These are phyloP conservation scores for Phytophthora constricta DNA, from an alignment of 352 stramenopile genomes.

Conservation along the genomic window DNA sequence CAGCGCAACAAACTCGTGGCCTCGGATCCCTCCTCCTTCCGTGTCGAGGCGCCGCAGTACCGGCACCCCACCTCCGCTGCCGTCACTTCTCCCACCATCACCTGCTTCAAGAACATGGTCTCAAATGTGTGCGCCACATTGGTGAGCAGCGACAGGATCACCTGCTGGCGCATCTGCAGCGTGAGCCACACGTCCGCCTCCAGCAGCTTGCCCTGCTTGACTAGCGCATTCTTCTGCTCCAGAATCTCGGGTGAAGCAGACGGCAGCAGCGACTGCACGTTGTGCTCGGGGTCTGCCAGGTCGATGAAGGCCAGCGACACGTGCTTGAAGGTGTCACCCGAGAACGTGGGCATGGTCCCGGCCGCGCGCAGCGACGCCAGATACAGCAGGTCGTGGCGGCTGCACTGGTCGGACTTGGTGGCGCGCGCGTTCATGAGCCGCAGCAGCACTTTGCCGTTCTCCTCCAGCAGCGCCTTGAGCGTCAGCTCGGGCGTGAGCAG, in stretches of 20 bases:
- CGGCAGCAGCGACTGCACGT: conserved; percentile 79
- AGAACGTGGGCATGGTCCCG: conserved; percentile 86
- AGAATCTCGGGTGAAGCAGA: conserved; percentile 63
- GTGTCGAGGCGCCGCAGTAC: conserved; percentile 62
- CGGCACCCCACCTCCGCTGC: conserved; percentile 71
- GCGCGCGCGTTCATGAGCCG: conserved; percentile 80
- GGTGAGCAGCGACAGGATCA: conserved; percentile 80
- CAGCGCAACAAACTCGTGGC: conserved; percentile 60
- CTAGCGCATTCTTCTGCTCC: conserved; percentile 68
- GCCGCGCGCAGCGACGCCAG: conserved; percentile 60
- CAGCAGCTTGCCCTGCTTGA: conserved; percentile 76
- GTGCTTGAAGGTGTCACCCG: conserved; percentile 77
- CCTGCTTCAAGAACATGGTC: conserved; percentile 79
- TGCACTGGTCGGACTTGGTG: conserved; percentile 72
- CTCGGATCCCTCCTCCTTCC: conserved; percentile 18
- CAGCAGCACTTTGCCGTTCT: conserved; percentile 83
- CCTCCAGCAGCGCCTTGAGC: conserved; percentile 73
- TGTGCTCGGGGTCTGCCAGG: conserved; percentile 69
- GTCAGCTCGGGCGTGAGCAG: conserved; percentile 77
- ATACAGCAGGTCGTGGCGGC: conserved; percentile 78
- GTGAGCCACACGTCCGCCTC: conserved; percentile 87
- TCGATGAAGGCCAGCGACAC: conserved; percentile 85
- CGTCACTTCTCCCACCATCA: conserved; percentile 71
- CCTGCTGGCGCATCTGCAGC: conserved; percentile 87
- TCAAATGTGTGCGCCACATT: conserved; percentile 88